Base-by-base conservation (phyloP, 257 asterid species). In the Verbascum thapsus region DNA sequence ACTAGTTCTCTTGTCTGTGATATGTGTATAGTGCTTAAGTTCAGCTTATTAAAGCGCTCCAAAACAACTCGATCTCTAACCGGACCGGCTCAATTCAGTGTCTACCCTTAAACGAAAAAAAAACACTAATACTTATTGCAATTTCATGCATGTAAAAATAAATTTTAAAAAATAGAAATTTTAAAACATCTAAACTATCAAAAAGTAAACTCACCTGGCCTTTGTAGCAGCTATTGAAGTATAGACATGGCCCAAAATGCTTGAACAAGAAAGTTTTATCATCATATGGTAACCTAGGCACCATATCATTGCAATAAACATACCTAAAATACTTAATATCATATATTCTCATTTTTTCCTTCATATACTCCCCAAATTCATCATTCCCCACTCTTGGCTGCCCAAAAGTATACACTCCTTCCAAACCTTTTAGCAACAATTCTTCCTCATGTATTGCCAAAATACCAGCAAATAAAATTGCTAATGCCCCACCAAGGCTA, bases 321-420 rank as follows among this genome's bases (percentile, higher is more conserved):
- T 62, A 74, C 66, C 95, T 86, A 22, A 23, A 66, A 67, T 86
- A 86, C 64, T 73, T 74, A 0, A 86, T 77, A 52, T 67, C 58
- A 10, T 75, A 75, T 0, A 7, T 0, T 10, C 17, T 55, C 66
- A 86, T 42, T 16, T 77, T 84, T 10, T 65, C 65, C 79, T 72
- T 79, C 91, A 86, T 79, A 20, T 70, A 86, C 56, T 72, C 79
- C 44, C 95, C 96, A 69, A 88, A 84, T 61, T 79, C 63, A 72
- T 59, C 72, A 63, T 88, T 68, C 17, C 96, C 96, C 59, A 86
- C 85, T 17, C 95, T 84, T 7, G 96, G 96, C 61, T 88, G 96
- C 40, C 95, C 96, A 49, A 80, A 88, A 3, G 95, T 82, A 78
- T 86, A 82, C 9, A 86, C 94, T 52, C 95, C 96, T 62, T 84